A percentile compares a stretch with the other conserved stretches of the same genome.
Evolutionary conservation across 176 grass and related monocot genomes (phyloP).

Genomic region (Bothriochloa decipiens): DNA sequence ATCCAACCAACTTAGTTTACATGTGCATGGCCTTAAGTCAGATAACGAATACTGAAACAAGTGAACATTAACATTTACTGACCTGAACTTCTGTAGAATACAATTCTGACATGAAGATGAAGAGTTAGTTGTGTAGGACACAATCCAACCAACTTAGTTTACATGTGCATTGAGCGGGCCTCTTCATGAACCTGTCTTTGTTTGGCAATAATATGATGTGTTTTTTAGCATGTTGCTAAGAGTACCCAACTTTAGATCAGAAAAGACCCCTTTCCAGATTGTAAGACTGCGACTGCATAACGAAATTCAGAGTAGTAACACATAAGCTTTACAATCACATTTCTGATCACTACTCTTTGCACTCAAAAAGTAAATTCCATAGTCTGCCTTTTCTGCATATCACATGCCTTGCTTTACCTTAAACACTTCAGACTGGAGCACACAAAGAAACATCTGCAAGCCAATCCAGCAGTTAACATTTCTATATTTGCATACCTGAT

Average conservation of each 20-base stretch:
- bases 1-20: not conserved
- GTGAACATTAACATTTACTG: not conserved
- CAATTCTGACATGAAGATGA: no score
- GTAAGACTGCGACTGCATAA: not conserved
- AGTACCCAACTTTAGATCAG: not conserved
- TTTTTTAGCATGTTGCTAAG: not conserved
- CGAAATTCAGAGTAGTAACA: not conserved
- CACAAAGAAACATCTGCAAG: not conserved
- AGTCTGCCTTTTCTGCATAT: conserved; percentile 10
- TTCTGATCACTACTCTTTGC: not conserved
- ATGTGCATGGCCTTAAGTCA: no score
- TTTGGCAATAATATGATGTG: not conserved
- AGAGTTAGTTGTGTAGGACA: not conserved
- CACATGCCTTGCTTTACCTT: conserved; percentile 23
- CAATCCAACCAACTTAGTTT: not conserved
- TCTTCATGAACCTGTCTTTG: not conserved
- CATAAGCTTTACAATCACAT: not conserved
- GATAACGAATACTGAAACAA: not conserved
- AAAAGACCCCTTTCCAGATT: not conserved
- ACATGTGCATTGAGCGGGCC: not conserved
- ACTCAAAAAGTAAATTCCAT: conserved; percentile 2
- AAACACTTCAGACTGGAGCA: conserved; percentile 22
- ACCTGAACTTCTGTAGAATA: no score
- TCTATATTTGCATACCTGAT: not conserved
- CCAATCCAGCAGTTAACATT: not conserved